Base-by-base conservation (phyloP, 495 filamentous ascomycete species). In the Aspergillus sparsus region DNA sequence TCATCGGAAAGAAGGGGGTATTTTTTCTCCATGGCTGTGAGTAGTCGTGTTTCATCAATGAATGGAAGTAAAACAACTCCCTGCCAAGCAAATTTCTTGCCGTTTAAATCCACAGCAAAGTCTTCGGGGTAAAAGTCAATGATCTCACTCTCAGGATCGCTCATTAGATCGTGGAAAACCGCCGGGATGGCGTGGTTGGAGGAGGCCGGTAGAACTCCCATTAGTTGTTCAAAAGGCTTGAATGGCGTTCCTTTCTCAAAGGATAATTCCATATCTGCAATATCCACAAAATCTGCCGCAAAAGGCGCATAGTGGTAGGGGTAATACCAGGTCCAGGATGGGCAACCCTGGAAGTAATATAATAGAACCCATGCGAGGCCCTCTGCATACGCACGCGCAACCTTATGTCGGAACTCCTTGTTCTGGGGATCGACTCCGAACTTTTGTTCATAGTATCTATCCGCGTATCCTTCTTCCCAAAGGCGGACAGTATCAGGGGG, bases 71-170 rank as follows among this genome's bases (percentile, higher is more conserved):
- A 77, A 21, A 90, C 90, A 44, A 98, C 91, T 62, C 94, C 94
- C 68, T 99, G 93, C 94, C 94, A 99, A 2, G 91, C 90, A 73
- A 96, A 95, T 69, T 98, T 99, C 79, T 98, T 98, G 58, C 94
- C 94, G 58, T 99, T 98, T 55, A 98, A 74, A 69, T 99, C 94
- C 55, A 97, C 81, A 4, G 87, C 83, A 68, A 99, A 99, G 42
- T 96, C 90, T 65, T 91, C 89, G 0, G 95, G 95, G 65, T 99
- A 99, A 74, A 98, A 99, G 64, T 99, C 93, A 53, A 94, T 88
- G 58, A 99, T 99, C 55, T 92, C 87, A 68, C 90, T 95, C 37
- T 96, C 84, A 15, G 86, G 79, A 5, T 93, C 77, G 13, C 85
- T 89, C 94, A 99, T 99, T 15, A 99, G 78, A 39, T 82, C 75